phyloP scores from a whole-genome alignment of 352 stramenopile species.

The Pythium sp. region DNA sequence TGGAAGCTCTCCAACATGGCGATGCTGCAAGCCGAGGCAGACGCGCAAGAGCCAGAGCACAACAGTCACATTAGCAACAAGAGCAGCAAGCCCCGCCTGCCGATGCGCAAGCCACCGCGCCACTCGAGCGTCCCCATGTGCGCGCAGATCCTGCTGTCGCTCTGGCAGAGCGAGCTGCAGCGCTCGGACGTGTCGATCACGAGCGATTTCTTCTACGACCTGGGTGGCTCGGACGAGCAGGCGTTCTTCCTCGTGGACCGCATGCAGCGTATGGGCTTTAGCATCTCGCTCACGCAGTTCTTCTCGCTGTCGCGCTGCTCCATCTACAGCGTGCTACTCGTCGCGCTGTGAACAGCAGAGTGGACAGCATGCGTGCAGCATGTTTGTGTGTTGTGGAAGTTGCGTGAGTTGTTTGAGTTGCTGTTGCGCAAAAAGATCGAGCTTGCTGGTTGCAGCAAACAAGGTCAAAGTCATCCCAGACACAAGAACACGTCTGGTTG shows the following conservation, averaged over 20 bases:
- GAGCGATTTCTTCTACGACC: slow-evolving; percentile 16
- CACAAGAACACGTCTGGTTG: not conserved
- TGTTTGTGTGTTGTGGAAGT: not conserved
- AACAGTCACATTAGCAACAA: slow-evolving; percentile 7
- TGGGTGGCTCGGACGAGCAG: slow-evolving; percentile 16
- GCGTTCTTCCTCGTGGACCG: slow-evolving; percentile 41
- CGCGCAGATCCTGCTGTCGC: slow-evolving; percentile 56
- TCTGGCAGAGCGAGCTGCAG: slow-evolving; percentile 66
- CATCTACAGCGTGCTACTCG: slow-evolving; percentile 67
- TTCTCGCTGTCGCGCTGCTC: slow-evolving; percentile 61
- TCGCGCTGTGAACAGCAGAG: slow-evolving; percentile 37
- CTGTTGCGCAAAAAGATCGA: not conserved
- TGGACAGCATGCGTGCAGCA: not conserved
- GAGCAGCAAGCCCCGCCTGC: slow-evolving; percentile 19
- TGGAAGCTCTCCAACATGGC: slow-evolving; percentile 42
- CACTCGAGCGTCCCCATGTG: slow-evolving; percentile 66
- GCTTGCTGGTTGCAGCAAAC: not conserved
- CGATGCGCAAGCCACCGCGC: slow-evolving; percentile 56
- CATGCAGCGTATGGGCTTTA: slow-evolving; percentile 66
- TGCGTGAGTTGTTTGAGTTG: not conserved
- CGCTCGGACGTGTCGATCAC: slow-evolving; percentile 42
- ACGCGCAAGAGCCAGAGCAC: slow-evolving; percentile 3
- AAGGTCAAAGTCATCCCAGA: not conserved
- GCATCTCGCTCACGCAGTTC: slow-evolving; percentile 61
- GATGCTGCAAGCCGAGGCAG: slow-evolving; percentile 36